Percentiles rank a stretch among this genome's conserved stretches.
These are phyloP conservation scores for Myriosclerotinia scirpicola DNA, from an alignment of 2,329 filamentous ascomycete genomes.

Conservation along the genomic window DNA sequence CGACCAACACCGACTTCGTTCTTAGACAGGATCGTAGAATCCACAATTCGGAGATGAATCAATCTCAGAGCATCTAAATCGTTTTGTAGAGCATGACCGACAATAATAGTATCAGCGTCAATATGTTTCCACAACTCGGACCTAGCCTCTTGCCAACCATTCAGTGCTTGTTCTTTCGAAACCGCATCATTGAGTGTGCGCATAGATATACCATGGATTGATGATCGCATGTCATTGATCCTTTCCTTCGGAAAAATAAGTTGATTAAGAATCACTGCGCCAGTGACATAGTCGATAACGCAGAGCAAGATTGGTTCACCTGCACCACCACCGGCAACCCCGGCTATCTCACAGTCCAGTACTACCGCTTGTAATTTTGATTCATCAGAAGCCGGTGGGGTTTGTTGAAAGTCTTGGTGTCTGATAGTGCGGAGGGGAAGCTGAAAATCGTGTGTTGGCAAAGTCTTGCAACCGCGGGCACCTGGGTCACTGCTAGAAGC, in stretches of 20 bases:
- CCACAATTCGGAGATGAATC: constrained; percentile 46
- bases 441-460: constrained; percentile 28
- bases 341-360: constrained; percentile 53
- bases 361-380: constrained; percentile 43
- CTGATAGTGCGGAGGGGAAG: constrained; percentile 20
- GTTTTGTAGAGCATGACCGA: constrained; percentile 50
- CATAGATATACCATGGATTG: constrained; percentile 44
- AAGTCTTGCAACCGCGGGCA: constrained; percentile 25
- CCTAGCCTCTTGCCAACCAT: constrained; percentile 48
- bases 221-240: constrained; percentile 44
- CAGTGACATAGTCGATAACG: constrained; percentile 49
- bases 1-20: constrained; percentile 39
- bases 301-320: constrained; percentile 43
- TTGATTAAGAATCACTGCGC: constrained; percentile 47
- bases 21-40: constrained; percentile 46
- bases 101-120: constrained; percentile 47
- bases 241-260: constrained; percentile 44
- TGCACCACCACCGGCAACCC: constrained; percentile 36
- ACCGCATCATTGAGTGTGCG: constrained; percentile 41
- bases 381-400: constrained; percentile 22
- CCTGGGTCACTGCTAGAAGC: background rate
- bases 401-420: constrained; percentile 26
- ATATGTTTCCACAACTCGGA: constrained; percentile 45
- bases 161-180: constrained; percentile 39
- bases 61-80: constrained; percentile 49